phyloP scores from a whole-genome alignment of 139 green algal species.

The Coccomyxa sp. region DNA sequence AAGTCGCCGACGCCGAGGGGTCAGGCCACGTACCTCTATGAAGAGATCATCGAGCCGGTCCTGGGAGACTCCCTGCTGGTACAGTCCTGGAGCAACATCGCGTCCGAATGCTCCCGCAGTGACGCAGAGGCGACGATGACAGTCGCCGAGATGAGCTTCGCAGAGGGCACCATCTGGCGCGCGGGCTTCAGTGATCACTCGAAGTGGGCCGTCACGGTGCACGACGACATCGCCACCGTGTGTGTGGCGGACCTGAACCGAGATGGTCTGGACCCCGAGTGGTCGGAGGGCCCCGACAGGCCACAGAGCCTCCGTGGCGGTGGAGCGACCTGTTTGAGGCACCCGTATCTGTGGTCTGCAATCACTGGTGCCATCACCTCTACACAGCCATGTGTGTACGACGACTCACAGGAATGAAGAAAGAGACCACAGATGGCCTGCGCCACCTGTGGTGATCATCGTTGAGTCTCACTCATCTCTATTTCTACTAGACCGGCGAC shows the following conservation, averaged over 20 bases:
- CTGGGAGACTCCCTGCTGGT: background rate
- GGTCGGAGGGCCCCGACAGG: background rate
- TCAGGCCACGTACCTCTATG: background rate
- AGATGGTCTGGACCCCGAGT: background rate
- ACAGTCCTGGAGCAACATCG: background rate
- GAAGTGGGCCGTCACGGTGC: background rate
- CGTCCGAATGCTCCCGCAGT: background rate
- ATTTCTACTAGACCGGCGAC: background rate
- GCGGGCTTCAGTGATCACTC: background rate
- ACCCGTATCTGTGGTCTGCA: background rate
- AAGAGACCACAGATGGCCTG: background rate
- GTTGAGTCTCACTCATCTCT: background rate
- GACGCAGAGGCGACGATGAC: background rate
- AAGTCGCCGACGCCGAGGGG: background rate
- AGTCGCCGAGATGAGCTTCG: background rate
- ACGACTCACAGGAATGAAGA: too few species aligned
- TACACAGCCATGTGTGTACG: background rate
- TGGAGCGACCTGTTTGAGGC: background rate
- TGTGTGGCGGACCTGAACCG: background rate
- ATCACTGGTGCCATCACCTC: background rate
- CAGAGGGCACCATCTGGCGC: background rate
- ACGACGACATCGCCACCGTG: background rate
- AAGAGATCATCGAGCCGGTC: background rate
- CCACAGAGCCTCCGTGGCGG: background rate
- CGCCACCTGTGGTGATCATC: background rate